A percentile compares a stretch with the other conserved stretches of the same genome.
These are phyloP conservation scores for Colletotrichum cereale DNA, from an alignment of 2,329 filamentous ascomycete genomes.

Conservation along the genomic window DNA sequence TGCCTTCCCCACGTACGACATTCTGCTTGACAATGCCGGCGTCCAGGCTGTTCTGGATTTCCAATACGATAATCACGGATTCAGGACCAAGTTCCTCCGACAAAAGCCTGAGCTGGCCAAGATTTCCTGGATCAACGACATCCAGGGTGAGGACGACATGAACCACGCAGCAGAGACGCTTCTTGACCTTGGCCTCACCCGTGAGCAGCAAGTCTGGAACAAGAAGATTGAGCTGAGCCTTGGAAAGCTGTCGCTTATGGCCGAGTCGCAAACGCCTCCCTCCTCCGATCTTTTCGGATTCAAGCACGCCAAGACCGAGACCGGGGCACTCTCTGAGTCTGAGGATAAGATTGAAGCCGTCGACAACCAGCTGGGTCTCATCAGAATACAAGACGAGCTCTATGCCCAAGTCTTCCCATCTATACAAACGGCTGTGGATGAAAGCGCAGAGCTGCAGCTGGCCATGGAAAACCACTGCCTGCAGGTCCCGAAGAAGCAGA, in stretches of 20 bases:
- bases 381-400: conserved; percentile 83
- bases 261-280: conserved; percentile 61
- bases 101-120: conserved; percentile 79
- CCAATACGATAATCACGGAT: conserved; percentile 74
- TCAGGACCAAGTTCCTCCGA: conserved; percentile 83
- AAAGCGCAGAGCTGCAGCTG: conserved; percentile 81
- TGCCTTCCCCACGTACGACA: conserved; percentile 83
- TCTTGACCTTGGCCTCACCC: conserved; percentile 74
- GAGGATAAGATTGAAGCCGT: conserved; percentile 64
- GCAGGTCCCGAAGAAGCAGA: conserved; percentile 68
- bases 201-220: conserved; percentile 87
- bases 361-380: conserved; percentile 74
- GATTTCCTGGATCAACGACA: conserved; percentile 95
- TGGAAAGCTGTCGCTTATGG: conserved; percentile 83
- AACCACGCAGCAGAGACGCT: conserved; percentile 79
- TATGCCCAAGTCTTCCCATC: conserved; percentile 78
- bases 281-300: conserved; percentile 42
- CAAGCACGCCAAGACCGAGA: conserved; percentile 54
- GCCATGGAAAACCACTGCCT: conserved; percentile 76
- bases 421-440: conserved; percentile 81
- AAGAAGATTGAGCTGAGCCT: conserved; percentile 94
- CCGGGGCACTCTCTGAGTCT: conserved; percentile 52
- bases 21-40: conserved; percentile 76
- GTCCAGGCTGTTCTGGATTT: conserved; percentile 79
- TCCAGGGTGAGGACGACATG: conserved; percentile 81